phyloP scores from a whole-genome alignment of 106 monocot genomes.

The Vanilla planifolia region DNA sequence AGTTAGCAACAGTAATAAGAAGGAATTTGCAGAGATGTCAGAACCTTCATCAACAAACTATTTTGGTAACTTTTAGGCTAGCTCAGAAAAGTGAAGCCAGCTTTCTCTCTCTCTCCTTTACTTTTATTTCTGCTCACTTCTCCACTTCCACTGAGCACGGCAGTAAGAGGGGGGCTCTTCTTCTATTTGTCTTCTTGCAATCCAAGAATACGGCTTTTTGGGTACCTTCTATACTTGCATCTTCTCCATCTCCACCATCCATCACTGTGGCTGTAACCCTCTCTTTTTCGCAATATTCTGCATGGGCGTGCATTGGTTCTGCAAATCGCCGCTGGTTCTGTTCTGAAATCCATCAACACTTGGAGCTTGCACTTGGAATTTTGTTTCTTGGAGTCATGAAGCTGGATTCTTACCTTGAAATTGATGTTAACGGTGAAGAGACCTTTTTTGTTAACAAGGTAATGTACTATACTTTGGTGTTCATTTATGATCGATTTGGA shows the following conservation, averaged over 20 bases:
- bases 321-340: slow-evolving; percentile 2
- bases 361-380: not conserved
- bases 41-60: not conserved
- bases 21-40: slow-evolving; percentile 1
- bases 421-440: slow-evolving; percentile 16
- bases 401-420: slow-evolving; percentile 6
- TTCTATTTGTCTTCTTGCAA: slow-evolving; percentile 25
- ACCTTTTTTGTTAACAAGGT: slow-evolving; percentile 22
- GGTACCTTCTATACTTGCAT: slow-evolving; percentile 12
- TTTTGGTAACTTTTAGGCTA: slow-evolving; percentile 1
- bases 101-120: not conserved
- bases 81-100: slow-evolving; percentile 11
- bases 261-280: slow-evolving; percentile 23
- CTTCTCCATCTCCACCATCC: slow-evolving; percentile 15
- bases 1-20: not conserved
- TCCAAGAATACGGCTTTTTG: slow-evolving; percentile 29
- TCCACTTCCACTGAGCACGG: slow-evolving; percentile 5
- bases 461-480: not conserved
- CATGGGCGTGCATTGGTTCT: not conserved
- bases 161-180: slow-evolving; percentile 10
- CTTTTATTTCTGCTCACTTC: not conserved
- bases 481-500: not conserved
- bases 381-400: slow-evolving; percentile 4
- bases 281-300: not conserved
- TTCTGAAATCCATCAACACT: slow-evolving; percentile 1